Evolutionary conservation across 441 rosid genomes (phyloP).

Genomic region (Monsonia emarginata): DNA sequence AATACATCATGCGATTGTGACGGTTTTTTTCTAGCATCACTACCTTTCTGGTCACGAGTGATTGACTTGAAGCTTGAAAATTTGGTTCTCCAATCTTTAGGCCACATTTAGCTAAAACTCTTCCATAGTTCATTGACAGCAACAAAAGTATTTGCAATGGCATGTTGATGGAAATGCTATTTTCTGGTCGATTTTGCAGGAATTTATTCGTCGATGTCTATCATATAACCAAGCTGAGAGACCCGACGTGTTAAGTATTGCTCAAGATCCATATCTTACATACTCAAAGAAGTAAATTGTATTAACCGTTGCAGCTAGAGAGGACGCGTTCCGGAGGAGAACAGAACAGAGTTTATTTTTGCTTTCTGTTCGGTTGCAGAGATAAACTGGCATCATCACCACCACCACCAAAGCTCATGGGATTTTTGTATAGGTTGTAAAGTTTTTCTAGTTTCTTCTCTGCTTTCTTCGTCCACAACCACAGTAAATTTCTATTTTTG

Average conservation of each 20-base stretch:
- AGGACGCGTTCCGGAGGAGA: neutral
- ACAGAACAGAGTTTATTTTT: neutral
- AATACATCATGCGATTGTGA: no score
- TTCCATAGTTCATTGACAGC: neutral
- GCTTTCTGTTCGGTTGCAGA: neutral
- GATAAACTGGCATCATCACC: no score
- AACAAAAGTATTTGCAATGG: neutral
- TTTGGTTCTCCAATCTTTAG: no score
- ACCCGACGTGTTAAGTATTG: slow-evolving; percentile 73
- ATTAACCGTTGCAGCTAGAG: neutral
- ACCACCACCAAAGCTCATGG: neutral
- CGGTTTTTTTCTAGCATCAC: no score
- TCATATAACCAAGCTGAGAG: slow-evolving; percentile 85
- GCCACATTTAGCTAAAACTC: no score
- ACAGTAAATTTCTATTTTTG: neutral
- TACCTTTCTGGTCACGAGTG: no score
- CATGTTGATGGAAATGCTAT: no score
- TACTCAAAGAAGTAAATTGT: slow-evolving; percentile 51
- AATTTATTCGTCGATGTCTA: slow-evolving; percentile 78
- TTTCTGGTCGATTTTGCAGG: slow-evolving; percentile 35
- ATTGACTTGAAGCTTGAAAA: no score
- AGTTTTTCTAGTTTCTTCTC: neutral
- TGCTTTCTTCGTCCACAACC: neutral
- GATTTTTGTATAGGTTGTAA: slow-evolving; percentile 2
- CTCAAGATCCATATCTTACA: slow-evolving; percentile 78